Conservation (phyloP, 345 rosid genomes). For the Raphanus sativus region DNA sequence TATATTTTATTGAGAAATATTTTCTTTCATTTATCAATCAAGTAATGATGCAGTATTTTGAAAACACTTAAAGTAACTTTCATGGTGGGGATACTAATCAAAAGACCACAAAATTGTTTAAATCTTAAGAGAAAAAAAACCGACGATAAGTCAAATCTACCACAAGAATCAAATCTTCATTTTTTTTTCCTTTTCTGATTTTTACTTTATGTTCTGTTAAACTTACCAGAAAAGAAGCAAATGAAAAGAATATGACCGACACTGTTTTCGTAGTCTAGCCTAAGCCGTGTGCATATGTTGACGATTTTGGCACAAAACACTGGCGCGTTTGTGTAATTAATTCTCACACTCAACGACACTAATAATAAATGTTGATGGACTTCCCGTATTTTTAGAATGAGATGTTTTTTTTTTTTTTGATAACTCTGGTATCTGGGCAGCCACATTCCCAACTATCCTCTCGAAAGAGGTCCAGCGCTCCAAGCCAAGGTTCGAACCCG, state of each 20-base stretch:
- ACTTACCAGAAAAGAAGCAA: background rate
- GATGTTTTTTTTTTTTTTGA: no score
- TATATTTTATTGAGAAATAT: background rate
- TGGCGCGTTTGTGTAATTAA: background rate
- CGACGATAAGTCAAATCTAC: constrained; percentile 31
- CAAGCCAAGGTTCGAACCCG: no score
- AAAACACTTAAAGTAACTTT: background rate
- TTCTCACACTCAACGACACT: background rate
- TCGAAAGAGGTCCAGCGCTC: no score
- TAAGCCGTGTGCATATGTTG: background rate
- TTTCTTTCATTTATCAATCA: background rate
- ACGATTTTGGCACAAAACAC: background rate
- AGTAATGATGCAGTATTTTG: background rate
- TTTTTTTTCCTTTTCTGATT: background rate
- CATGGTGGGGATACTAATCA: background rate
- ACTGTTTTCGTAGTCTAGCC: background rate
- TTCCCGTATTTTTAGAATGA: background rate
- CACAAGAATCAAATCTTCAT: background rate
- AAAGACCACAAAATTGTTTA: background rate
- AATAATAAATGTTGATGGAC: background rate
- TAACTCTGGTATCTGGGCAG: no score
- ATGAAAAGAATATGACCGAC: background rate
- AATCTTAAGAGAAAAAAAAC: background rate
- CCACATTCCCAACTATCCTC: no score
- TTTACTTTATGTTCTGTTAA: background rate